These are phyloP conservation scores for Xerocomus amazonicus DNA, from an alignment of 1,284 basidiomycete species.

Conservation along the genomic window DNA sequence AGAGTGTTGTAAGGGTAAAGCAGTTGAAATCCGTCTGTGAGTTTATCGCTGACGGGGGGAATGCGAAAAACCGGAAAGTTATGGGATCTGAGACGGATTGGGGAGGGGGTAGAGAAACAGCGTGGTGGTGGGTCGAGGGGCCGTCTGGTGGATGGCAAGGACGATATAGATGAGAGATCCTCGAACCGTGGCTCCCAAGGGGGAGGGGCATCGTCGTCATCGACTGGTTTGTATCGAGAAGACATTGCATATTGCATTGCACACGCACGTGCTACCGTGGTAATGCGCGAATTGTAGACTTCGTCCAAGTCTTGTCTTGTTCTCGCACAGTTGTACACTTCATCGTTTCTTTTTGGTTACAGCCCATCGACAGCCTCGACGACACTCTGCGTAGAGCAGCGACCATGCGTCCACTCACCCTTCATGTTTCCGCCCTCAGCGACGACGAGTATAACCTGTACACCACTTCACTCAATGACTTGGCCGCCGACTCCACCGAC, in stretches of 20 bases:
- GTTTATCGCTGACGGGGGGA: constrained; percentile 17
- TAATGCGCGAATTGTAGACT: background rate
- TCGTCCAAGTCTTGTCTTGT: background rate
- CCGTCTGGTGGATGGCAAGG: constrained; percentile 4
- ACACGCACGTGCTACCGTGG: constrained; percentile 15
- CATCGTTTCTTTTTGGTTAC: background rate
- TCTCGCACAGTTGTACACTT: background rate
- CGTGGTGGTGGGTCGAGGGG: constrained; percentile 33
- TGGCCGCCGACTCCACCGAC: constrained; percentile 39
- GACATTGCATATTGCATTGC: too few relatives aligned
- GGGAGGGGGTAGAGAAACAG: constrained; percentile 32
- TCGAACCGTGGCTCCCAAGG: constrained; percentile 30
- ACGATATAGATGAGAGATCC: constrained; percentile 9
- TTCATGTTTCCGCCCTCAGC: constrained; percentile 72
- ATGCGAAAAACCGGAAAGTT: constrained; percentile 30
- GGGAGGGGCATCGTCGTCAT: constrained; percentile 16
- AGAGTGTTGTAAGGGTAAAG: constrained; percentile 26
- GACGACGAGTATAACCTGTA: constrained; percentile 66
- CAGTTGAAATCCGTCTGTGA: constrained; percentile 28
- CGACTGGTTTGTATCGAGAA: background rate
- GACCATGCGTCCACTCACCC: constrained; percentile 51
- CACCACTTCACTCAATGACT: constrained; percentile 55
- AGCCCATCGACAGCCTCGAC: background rate
- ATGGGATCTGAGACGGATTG: constrained; percentile 26
- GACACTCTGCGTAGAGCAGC: background rate